Base-by-base conservation (phyloP, 169 alveolate genomes). In the Eimeria mitis region DNA sequence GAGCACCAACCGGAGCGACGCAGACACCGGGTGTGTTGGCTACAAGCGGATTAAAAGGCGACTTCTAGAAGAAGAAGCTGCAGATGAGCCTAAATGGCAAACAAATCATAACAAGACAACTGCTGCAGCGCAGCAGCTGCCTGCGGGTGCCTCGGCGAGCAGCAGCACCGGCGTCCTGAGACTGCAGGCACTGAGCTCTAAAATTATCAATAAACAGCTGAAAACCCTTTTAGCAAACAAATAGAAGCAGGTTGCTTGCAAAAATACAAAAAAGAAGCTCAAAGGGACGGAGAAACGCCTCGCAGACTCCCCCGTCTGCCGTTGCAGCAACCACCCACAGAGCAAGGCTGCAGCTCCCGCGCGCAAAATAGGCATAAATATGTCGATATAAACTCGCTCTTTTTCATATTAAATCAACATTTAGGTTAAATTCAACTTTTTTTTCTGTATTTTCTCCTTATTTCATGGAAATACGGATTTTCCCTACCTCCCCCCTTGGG, bases 111-210 rank as follows among this genome's bases (percentile, higher is more conserved):
- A 5, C 65, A 78, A 47, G 88, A 78, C 88, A 78, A 78, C 68
- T 28, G 88, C 88, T 44, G 88, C 88, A 78, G 68, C 88, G 88
- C 65, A 28, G 88, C 88, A 78, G 88, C 88, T 78, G 65, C 88
- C 47, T 52, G 88, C 88, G 65, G 88, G 42, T 52, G 88, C 88
- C 88, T 44, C 88, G 65, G 88, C 88, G 88, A 44, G 88, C 88
- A 78, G 88, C 88, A 78, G 68, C 88, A 78, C 68, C 88, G 68
- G 13, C 83, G 34, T 31, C 54, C 83, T 40, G 54, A 40, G 83
- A 73, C 83, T 73, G 83, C 16, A 19, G 83, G 54, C 34, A 6
- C 40, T 52, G 68, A 78, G 68, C 47, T n/a, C 28, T n/a, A 47
- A 47, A 25, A 47, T 47, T 42, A 9, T 78, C 11, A 78, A 78